Base-by-base conservation (phyloP, 345 rosid genomes). In the Clarkia xantiana region DNA sequence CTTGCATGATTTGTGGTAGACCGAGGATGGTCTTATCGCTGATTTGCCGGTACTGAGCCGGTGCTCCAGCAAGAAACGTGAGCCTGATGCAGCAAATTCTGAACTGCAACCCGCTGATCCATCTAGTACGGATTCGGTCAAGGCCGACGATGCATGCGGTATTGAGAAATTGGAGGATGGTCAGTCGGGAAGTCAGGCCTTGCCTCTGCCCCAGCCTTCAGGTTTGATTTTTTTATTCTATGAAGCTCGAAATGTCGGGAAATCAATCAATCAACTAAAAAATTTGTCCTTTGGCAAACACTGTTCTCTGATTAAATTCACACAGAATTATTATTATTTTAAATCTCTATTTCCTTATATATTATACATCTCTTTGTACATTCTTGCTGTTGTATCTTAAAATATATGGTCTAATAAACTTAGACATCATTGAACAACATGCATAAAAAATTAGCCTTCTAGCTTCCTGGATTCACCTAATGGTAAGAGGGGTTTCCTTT, bases 91-190 rank as follows among this genome's bases (percentile, higher is more conserved):
- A 69, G 38, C 90, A 80, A 54, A 71, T 71, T 40, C 73, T 64
- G 57, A 76, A 84, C 17, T 73, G 2, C 4, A 29, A 29, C 36
- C 36, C 36, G 36, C 86, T 68, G 94, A 82, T 86, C 96, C 67
- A 67, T 66, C 64, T 17, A 64, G 53, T 53, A 10, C 64, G 10
- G 81, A 71, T 52, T 67, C 61, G 9, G 74, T 66, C 18, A 76
- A 76, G 66, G 63, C 76, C 54, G 68, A 63, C 5, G 94, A 68
- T 48, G 78, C 61, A 44, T 74, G 70, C 46, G 61, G 61, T 36
- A 74, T 65, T 60, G 77, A 62, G 6, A 81, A 71, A 59, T 77
- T 62, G 52, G 62, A 71, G 72, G 68, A 62, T 17, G 64, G 84
- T 49, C 71, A 78, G 29, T 58, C 42, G 42, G 57, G 78, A n/a